A percentile compares a stretch with the other conserved stretches of the same genome.
These are phyloP conservation scores for Tetrahymena elliotti DNA, from an alignment of 73 alveolate genomes.

Conservation along the genomic window DNA sequence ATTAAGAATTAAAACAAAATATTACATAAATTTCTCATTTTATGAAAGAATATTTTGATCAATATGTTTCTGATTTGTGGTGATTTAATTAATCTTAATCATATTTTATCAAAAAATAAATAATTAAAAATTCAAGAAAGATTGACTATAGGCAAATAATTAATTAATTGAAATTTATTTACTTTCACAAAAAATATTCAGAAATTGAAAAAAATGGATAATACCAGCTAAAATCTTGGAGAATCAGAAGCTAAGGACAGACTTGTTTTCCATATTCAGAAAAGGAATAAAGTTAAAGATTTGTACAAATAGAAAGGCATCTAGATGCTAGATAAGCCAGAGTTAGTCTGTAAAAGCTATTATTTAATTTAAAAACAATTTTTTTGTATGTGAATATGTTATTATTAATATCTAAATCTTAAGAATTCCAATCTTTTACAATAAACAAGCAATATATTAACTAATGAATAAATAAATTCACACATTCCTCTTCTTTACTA, in stretches of 20 bases:
- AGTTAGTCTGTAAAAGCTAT: not conserved
- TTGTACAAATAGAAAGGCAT: not conserved
- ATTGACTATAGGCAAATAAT: not conserved
- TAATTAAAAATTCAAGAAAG: not conserved
- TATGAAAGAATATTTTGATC: too few species aligned
- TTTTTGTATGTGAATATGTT: not conserved
- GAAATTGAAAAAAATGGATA: not conserved
- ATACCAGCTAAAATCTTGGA: not conserved
- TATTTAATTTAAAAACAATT: not conserved
- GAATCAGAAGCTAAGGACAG: not conserved
- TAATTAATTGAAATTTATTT: too few species aligned
- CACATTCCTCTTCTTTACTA: too few species aligned
- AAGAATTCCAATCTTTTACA: too few species aligned
- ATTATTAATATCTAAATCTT: too few species aligned
- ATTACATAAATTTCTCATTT: too few species aligned
- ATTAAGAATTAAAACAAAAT: too few species aligned
- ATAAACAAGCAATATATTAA: too few species aligned
- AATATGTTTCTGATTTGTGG: too few species aligned
- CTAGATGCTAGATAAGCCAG: not conserved
- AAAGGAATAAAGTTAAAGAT: not conserved
- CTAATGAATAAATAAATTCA: too few species aligned
- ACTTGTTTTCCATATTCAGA: not conserved
- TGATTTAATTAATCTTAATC: not conserved
- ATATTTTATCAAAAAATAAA: too few species aligned
- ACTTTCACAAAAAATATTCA: too few species aligned